Base-by-base conservation (phyloP, 139 green algal species). In the Closterium sp. region DNA sequence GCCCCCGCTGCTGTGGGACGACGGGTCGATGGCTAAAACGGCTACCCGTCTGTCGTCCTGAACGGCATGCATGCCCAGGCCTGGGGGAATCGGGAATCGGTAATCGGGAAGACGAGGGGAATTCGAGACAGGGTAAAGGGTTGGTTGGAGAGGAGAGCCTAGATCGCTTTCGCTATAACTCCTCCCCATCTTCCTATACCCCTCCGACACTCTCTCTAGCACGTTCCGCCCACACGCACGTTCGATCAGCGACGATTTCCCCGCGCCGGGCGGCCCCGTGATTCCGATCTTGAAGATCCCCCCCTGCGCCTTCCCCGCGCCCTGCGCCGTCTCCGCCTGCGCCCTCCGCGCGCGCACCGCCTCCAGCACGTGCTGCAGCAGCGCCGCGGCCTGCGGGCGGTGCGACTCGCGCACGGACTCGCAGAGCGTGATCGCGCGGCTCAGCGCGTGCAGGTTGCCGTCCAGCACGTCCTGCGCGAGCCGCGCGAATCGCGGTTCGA, bases 1-100 rank as follows among this genome's bases (percentile, higher is more conserved):
- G 4, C 91, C 91, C 9, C 95, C 93, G 22, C 38, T 29, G 4
- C 94, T 92, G 86, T 91, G 94, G 19, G 91, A 96, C 31, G 91
- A 95, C 13, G 96, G 96, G 88, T 97, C 96, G 0, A 97, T 90
- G 10, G 96, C 96, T 32, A 97, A 91, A 42, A 97, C 96, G 10
- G 96, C 96, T 38, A 97, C 94, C 30, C 87, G 86, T 22, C 93
- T 50, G 24, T 94, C 93, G 3, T 88, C 87, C 1, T 95, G 92
- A 42, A 96, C 88, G 0, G 34, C 22, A 24, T 85, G 32, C 24
- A 31, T 19, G 31, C 88, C 50, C 32, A 89, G 84, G 30, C 87
- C 88, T 93, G 31, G 24, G 21, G 10, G 30, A 38, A 31, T 22
- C 17, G 62, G 62, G 17, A 13, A 22, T 27, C n/a, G n/a, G n/a